Percentiles rank a stretch among this genome's conserved stretches.
phyloP scores from a whole-genome alignment of 2,329 filamentous ascomycete genomes.

The Ophiostoma montium region DNA sequence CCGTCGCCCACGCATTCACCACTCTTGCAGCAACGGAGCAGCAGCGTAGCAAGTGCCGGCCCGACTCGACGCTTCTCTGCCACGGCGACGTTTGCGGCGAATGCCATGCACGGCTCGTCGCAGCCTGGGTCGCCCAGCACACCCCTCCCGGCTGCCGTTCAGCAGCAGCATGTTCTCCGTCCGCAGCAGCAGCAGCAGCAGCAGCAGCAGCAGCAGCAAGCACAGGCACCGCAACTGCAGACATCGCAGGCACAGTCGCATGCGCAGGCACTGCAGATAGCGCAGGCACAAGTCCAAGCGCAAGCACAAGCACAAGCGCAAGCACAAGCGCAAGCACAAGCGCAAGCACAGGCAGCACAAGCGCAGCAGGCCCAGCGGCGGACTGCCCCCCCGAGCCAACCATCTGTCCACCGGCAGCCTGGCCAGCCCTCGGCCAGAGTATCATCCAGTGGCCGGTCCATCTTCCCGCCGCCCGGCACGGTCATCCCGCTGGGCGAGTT shows the following conservation, averaged over 20 bases:
- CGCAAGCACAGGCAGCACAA: neutral
- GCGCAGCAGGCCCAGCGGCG: neutral
- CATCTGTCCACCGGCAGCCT: neutral
- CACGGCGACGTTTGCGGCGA: neutral
- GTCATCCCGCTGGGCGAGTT: slow-evolving; percentile 22
- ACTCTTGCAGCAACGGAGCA: neutral
- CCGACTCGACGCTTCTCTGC: neutral
- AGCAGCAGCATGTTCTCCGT: neutral
- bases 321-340: too few species aligned
- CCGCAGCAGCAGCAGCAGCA: neutral
- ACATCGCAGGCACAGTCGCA: too few species aligned
- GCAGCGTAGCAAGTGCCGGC: neutral
- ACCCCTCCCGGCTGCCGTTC: neutral
- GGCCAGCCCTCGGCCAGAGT: too few species aligned
- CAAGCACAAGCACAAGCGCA: too few species aligned
- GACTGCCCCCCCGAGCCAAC: too few species aligned
- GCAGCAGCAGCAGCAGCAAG: neutral
- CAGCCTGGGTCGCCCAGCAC: too few species aligned
- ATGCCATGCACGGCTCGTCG: neutral
- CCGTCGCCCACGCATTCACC: neutral
- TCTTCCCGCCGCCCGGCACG: slow-evolving; percentile 15
- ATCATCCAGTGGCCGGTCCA: neutral
- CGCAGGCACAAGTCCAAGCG: too few species aligned
- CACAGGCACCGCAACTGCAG: too few species aligned
- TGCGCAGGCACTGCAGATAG: too few species aligned